Evolutionary conservation across 352 stramenopile species (phyloP), one percentile per base, ranked within the genome.

Genomic region (Phytophthora pseudosyringae): DNA sequence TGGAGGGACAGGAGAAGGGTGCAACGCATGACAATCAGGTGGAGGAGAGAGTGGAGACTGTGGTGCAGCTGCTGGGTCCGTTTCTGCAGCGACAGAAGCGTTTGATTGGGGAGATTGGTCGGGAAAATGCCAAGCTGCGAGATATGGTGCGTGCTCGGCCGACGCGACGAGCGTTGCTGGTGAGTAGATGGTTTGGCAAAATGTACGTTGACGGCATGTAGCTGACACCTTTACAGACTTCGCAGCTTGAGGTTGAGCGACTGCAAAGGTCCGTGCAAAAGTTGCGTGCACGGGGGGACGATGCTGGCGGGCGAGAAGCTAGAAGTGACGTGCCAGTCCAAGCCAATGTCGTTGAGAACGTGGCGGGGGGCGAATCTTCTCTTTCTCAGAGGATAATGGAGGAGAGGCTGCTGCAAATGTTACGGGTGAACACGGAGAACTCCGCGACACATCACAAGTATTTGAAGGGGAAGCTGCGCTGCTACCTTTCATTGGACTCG

Each of bases 41-140:
- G 9, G 50, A 56, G 5, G 39, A 63, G 13, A 45, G 31, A 36
- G 8, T 45, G 4, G 48, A 59, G 12, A 47, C 6, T 26, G 8
- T 41, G 18, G 25, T 75, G 18, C 26, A 52, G 26, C 53, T 41
- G 12, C 35, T 77, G 4, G 36, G 35, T 9, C 29, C 57, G 29
- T 77, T 77, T 47, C 9, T 80, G 8, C 38, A 32, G 31, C 58
- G 72, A 21, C 69, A 77, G 46, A 67, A 55, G 25, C 21, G n/a
- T 15, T 51, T 74, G 10, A 47, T 77, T 26, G 32, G 7, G 15
- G 56, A 77, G 2, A 39, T 80, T 31, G 55, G 51, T 29, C 45
- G 64, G 11, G 69, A 80, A 29, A 80, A 80, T 25, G 41, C 11
- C 31, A 59, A 74, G 38, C 60, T 80, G 7, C 68, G 72, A 8